Evolutionary conservation across 2,329 filamentous ascomycete species (phyloP).

Genomic region (Alternaria consortialis): DNA sequence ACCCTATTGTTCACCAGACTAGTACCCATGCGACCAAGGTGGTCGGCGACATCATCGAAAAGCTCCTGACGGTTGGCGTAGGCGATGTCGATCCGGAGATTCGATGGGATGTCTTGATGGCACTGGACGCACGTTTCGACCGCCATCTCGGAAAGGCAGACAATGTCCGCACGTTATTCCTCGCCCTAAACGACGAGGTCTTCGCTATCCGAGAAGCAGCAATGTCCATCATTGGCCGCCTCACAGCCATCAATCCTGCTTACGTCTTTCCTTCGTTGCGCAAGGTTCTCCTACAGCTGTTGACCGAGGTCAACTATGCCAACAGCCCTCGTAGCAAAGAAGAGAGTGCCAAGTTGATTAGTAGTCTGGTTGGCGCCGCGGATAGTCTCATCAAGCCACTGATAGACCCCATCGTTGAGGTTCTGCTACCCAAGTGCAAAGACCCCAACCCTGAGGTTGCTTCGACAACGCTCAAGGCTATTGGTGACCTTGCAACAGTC

Average conservation of each 20-base stretch:
- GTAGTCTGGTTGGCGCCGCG: slow-evolving; percentile 90
- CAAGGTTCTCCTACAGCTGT: slow-evolving; percentile 93
- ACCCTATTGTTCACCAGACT: slow-evolving; percentile 97
- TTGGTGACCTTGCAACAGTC: slow-evolving; percentile 92
- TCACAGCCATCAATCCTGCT: slow-evolving; percentile 90
- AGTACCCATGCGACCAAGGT: slow-evolving; percentile 97
- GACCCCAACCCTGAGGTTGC: slow-evolving; percentile 88
- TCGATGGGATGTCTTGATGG: slow-evolving; percentile 84
- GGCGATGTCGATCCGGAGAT: slow-evolving; percentile 91
- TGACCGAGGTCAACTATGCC: slow-evolving; percentile 96
- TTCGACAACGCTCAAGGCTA: slow-evolving; percentile 91
- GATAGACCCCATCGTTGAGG: slow-evolving; percentile 93
- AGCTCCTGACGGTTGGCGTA: slow-evolving; percentile 91
- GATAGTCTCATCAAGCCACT: slow-evolving; percentile 94
- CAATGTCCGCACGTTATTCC: slow-evolving; percentile 94
- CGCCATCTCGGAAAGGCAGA: slow-evolving; percentile 96
- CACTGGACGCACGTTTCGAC: slow-evolving; percentile 93
- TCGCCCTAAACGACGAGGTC: slow-evolving; percentile 93
- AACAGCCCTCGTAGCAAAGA: slow-evolving; percentile 95
- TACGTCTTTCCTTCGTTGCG: slow-evolving; percentile 96
- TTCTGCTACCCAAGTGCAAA: slow-evolving; percentile 89
- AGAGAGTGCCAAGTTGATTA: slow-evolving; percentile 92
- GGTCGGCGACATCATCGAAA: slow-evolving; percentile 97
- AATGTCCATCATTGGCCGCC: slow-evolving; percentile 92
- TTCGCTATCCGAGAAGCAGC: slow-evolving; percentile 93